phyloP scores from a whole-genome alignment of 2,329 filamentous ascomycete genomes.

The Annulohypoxylon truncatum region DNA sequence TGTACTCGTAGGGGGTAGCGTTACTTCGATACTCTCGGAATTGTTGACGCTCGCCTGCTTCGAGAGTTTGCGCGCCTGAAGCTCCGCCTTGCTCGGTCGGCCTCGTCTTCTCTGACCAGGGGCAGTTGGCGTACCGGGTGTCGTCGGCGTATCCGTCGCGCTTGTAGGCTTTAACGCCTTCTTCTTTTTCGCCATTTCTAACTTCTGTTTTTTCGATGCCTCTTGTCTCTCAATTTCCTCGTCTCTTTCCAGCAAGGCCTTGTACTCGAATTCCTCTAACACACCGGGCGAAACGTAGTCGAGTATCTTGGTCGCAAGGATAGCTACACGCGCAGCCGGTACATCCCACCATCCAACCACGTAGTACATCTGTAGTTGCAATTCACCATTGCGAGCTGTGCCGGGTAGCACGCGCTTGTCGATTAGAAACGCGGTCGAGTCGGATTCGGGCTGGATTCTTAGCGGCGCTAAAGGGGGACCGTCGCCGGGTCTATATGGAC shows the following conservation, averaged over 20 bases:
- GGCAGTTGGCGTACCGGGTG: constrained; percentile 3
- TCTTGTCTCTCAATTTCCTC: constrained; percentile 50
- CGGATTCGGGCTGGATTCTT: constrained; percentile 59
- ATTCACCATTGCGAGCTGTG: constrained; percentile 42
- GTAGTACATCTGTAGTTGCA: constrained; percentile 61
- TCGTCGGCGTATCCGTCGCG: constrained; percentile 15
- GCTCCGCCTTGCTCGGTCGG: constrained; percentile 47
- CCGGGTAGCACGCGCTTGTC: constrained; percentile 62
- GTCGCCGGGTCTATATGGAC: constrained; percentile 58
- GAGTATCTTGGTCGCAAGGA: constrained; percentile 61
- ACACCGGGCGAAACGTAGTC: constrained; percentile 69
- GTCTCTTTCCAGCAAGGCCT: constrained; percentile 57
- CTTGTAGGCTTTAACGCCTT: constrained; percentile 8
- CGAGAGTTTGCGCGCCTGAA: constrained; percentile 41
- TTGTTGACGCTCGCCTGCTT: constrained; percentile 38
- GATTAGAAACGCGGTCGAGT: constrained; percentile 68
- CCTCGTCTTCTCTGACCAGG: constrained; percentile 41
- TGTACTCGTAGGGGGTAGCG: constrained; percentile 46
- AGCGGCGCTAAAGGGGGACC: constrained; percentile 62
- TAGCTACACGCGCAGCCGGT: constrained; percentile 59
- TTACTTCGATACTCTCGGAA: constrained; percentile 45
- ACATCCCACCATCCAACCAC: constrained; percentile 66
- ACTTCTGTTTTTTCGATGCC: constrained; percentile 37
- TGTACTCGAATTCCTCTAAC: constrained; percentile 68
- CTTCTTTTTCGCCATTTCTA: constrained; percentile 39